Base-by-base conservation (phyloP, 345 rosid species). In the Kernera saxatilis region DNA sequence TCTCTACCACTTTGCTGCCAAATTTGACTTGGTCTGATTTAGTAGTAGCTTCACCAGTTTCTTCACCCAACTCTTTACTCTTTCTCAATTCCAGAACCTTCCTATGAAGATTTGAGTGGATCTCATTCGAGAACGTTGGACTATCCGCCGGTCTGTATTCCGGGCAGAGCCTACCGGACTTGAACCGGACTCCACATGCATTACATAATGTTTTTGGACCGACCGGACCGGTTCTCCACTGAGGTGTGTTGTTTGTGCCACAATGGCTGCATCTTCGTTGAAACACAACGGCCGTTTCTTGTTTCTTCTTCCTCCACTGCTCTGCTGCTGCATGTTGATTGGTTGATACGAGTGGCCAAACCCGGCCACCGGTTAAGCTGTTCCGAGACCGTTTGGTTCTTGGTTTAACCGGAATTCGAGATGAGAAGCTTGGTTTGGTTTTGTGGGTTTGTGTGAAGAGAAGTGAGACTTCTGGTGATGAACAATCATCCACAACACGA, bases 141-240 rank as follows among this genome's bases (percentile, higher is more conserved):
- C 99, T 94, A 43, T 93, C 97, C 0, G 99, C 98, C 17, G 99
- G 99, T 58, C 99, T 82, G 75, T 94, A 94, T 39, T 94, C 98
- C 0, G 98, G 98, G 70, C 89, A 94, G 55, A 94, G 93, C 76
- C 99, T 50, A 26, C 99, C 99, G 0, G 96, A 94, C 82, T 94
- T 94, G 75, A 79, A 83, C 48, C 98, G 93, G 39, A 94, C 98
- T 3, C 99, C 99, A 35, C 99, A 94, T 1, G 99, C 99, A 67
- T 94, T 94, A 88, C 99, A 89, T 7, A 94, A 96, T 3, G 99
- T 91, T 80, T 94, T 94, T 2, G 97, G 98, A 63, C 99, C 99
- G 82, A 85, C 74, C n/a, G 99, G 99, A 10, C 99, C 99, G 14
- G 97, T 93, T 73, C 99, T 82, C 99, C 99, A 94, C 55, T 94